Percentiles rank a stretch among this genome's conserved stretches.
These are phyloP conservation scores for Parietaria judaica DNA, from an alignment of 306 rosid species.

Conservation along the genomic window DNA sequence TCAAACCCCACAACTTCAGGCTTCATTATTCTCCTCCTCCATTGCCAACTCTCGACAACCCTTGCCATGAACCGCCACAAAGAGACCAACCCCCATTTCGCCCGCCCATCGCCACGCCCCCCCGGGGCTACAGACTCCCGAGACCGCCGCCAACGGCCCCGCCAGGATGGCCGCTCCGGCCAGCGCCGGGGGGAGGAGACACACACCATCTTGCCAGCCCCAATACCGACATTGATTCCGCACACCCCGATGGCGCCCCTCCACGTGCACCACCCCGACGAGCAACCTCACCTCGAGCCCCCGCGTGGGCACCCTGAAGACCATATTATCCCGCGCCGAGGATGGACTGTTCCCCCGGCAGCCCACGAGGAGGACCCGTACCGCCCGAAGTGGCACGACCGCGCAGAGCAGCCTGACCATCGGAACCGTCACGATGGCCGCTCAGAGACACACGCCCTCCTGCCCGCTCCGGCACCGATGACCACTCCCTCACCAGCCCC, in stretches of 20 bases:
- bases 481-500: no score
- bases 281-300: neutral
- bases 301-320: neutral
- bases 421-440: neutral
- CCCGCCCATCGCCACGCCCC: slow-evolving; percentile 27
- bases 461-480: no score
- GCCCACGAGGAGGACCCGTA: slow-evolving; percentile 10
- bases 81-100: slow-evolving; percentile 75
- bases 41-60: slow-evolving; percentile 3
- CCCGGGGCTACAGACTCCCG: neutral
- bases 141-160: slow-evolving; percentile 19
- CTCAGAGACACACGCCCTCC: no score
- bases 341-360: neutral
- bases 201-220: neutral
- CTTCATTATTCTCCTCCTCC: slow-evolving; percentile 20
- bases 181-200: neutral
- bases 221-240: no score
- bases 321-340: no score
- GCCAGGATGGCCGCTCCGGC: slow-evolving; percentile 9
- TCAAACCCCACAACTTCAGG: slow-evolving; percentile 14
- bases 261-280: neutral
- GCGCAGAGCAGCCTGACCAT: neutral
- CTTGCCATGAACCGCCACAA: slow-evolving; percentile 30
- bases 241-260: neutral
- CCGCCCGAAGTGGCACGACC: slow-evolving; percentile 8